phyloP scores from a whole-genome alignment of 805 yeast species.

The Saccharomyces kudriavzevii region DNA sequence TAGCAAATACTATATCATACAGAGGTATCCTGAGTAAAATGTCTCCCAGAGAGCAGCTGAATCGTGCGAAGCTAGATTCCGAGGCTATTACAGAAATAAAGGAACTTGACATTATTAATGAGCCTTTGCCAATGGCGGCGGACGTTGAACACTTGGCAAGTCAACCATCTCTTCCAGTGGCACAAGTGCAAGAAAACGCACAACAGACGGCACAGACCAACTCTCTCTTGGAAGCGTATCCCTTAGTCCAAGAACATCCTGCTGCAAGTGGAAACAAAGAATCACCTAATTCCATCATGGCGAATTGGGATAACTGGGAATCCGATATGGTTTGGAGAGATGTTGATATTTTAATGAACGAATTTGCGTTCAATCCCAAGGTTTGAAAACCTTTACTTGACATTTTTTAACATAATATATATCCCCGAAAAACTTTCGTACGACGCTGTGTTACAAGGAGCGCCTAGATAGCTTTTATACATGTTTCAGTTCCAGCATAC shows the following conservation, averaged over 20 bases:
- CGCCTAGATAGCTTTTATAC: background rate
- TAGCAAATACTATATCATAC: slow-evolving; percentile 14
- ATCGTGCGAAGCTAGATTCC: background rate
- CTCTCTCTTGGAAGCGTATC: background rate
- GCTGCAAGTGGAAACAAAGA: slow-evolving; percentile 6
- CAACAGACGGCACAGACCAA: slow-evolving; percentile 10
- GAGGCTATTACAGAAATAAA: background rate
- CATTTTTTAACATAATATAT: background rate
- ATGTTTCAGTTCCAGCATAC: too few species aligned
- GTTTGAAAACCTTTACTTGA: slow-evolving; percentile 16
- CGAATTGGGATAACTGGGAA: slow-evolving; percentile 37
- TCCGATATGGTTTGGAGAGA: slow-evolving; percentile 54
- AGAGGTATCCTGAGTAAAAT: slow-evolving; percentile 13
- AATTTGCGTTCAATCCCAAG: slow-evolving; percentile 74
- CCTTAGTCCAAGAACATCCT: background rate
- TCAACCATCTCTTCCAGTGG: slow-evolving; percentile 2
- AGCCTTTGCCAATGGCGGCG: background rate
- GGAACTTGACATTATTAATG: background rate
- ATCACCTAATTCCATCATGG: slow-evolving; percentile 27
- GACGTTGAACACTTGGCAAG: background rate
- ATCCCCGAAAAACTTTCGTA: background rate
- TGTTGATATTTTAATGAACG: slow-evolving; percentile 83
- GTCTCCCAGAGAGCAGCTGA: slow-evolving; percentile 11
- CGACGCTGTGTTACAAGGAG: background rate
- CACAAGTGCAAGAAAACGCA: slow-evolving; percentile 13